Evolutionary conservation across 345 rosid genomes (phyloP), one percentile per base, ranked within the genome.

Genomic region (Brassica cretica): DNA sequence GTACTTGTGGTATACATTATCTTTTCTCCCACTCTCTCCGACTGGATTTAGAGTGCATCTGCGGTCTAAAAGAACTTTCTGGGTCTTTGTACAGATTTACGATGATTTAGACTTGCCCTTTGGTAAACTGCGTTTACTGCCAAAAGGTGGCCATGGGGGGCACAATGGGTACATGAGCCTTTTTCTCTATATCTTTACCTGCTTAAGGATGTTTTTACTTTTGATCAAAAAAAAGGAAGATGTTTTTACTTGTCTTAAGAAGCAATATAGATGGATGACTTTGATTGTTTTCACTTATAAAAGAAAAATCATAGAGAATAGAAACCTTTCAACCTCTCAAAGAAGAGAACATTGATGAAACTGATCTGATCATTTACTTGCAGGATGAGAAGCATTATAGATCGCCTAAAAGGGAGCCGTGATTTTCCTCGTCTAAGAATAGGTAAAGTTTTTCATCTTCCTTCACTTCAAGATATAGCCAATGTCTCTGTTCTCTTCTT

Each of bases 91-190:
- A 44, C 85, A 95, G 98, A 64, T 95, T 73, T 95, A 87, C 82
- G 99, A 95, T 75, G 99, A 95, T 84, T 77, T 95, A 59, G 99
- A 95, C 87, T 85, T 95, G 73, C 96, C 99, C 51, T 93, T 95
- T 81, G 96, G 88, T 32, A 93, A 90, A 84, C 70, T 95, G 76
- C 89, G 97, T 70, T 81, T 95, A 72, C 76, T 95, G 85, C 99
- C 99, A 16, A 95, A 95, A 88, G 99, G 99, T 76, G 99, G 99
- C 70, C 99, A 93, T 77, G 98, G 99, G 18, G 99, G 99, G 66
- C 97, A 95, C 73, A 95, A 93, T 11, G 99, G 99, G 98, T 95
- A 87, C 78, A 37, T 0, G 30, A 30, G 60, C 21, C 30, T 35
- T 53, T 35, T 49, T 14, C 67, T 33, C 74, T 68, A 0, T 56